Evolutionary conservation across 495 filamentous ascomycete species (phyloP), one percentile per base, ranked within the genome.

Genomic region (Tuber umbilicatum): DNA sequence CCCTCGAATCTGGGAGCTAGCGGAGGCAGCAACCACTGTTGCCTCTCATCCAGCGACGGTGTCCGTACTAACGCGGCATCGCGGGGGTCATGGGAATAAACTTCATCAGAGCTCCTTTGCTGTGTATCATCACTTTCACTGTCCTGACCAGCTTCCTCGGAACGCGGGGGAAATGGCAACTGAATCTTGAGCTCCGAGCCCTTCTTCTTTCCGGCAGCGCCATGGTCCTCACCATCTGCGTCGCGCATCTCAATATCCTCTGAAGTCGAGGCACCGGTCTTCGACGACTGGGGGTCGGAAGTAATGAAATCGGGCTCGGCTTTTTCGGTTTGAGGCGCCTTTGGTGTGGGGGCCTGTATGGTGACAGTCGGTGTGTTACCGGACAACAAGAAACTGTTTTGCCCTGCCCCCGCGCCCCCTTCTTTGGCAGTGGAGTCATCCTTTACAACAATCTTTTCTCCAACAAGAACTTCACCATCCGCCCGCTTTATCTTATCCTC

Each of bases 21-120:
- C 16, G 94, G 91, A 23, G 93, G 93, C 70, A 98, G 85, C 42
- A 99, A 86, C 85, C 87, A 96, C 78, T 91, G 90, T 73, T 81
- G 80, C 31, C 73, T 71, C 9, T 78, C 79, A 9, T 81, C 79
- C 9, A 39, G 75, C 17, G 70, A n/a, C 45, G 78, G 70, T 64
- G 73, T 78, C 9, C 75, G 73, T 21, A 74, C 72, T 42, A 78
- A 38, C 19, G 47, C 78, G 50, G 23, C 2, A 60, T 60, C 50
- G 42, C 39, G 73, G 9, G 17, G 69, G 70, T 73, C 67, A 3
- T 41, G 69, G 21, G 40, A 43, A 31, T 73, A 70, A 21, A 35
- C 73, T 70, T 71, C 39, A 5, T 75, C 73, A 16, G 70, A 78
- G 55, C 27, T 71, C 79, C 68, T 80, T 43, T 37, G 80, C 73